Evolutionary conservation across 176 grass and related monocot genomes (phyloP).

Genomic region (Cenchrus purpureus): DNA sequence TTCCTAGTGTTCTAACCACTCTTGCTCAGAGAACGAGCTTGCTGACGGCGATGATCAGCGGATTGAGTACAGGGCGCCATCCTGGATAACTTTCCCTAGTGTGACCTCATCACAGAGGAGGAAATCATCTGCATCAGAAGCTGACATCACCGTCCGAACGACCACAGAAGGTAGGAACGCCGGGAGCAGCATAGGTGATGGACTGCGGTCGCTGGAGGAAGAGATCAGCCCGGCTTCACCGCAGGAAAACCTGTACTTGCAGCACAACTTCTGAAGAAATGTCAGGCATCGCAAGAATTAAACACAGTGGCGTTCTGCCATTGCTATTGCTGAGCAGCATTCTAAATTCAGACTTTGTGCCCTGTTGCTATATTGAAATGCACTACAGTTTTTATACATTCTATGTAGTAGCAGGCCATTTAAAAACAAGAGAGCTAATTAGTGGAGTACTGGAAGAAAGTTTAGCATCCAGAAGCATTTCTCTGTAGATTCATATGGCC

Average conservation of each 20-base stretch:
- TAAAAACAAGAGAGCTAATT: slow-evolving; percentile 30
- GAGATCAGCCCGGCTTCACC: slow-evolving; percentile 86
- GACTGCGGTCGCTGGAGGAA: slow-evolving; percentile 84
- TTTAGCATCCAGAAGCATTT: slow-evolving; percentile 32
- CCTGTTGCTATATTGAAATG: slow-evolving; percentile 42
- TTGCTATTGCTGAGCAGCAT: not conserved
- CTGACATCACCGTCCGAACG: slow-evolving; percentile 66
- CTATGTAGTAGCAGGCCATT: slow-evolving; percentile 22
- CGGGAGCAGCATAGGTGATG: slow-evolving; percentile 60
- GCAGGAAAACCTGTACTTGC: slow-evolving; percentile 86
- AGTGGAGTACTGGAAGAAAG: slow-evolving; percentile 25
- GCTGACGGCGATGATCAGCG: slow-evolving; percentile 68
- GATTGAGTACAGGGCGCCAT: slow-evolving; percentile 84
- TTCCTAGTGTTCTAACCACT: slow-evolving; percentile 96
- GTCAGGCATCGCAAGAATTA: slow-evolving; percentile 22
- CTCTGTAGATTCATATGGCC: slow-evolving; percentile 45
- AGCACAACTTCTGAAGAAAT: slow-evolving; percentile 86
- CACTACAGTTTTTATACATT: slow-evolving; percentile 12
- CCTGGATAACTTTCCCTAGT: slow-evolving; percentile 96
- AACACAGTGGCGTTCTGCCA: not conserved
- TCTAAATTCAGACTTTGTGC: slow-evolving; percentile 30
- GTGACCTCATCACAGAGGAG: slow-evolving; percentile 93
- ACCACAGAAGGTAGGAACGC: slow-evolving; percentile 67
- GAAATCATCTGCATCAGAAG: slow-evolving; percentile 91
- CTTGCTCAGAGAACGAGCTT: slow-evolving; percentile 87